These are phyloP conservation scores for Alloascoidea africana DNA, from an alignment of 805 yeast genomes.

Conservation along the genomic window DNA sequence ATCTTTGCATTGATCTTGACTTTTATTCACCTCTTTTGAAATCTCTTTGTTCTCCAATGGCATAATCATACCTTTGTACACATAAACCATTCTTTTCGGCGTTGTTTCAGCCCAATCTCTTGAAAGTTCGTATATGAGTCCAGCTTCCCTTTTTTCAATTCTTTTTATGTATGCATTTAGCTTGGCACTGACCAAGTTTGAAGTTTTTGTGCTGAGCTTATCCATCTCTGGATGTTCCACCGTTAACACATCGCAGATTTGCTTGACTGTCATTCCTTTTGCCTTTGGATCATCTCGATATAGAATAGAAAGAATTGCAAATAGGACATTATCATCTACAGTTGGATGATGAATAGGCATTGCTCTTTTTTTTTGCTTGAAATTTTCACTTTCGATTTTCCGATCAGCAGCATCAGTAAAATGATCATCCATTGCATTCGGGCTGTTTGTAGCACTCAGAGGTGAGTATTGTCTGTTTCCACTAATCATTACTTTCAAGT, in stretches of 20 bases:
- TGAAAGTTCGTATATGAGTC: conserved; percentile 56
- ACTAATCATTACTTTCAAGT: too few species aligned
- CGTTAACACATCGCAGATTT: conserved; percentile 60
- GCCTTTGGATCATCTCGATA: conserved; percentile 55
- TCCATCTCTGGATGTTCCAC: conserved; percentile 79
- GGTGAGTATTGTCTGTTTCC: too few species aligned
- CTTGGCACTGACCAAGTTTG: conserved; percentile 70
- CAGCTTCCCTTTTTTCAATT: conserved; percentile 70
- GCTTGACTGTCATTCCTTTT: conserved; percentile 82
- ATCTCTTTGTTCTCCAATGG: too few species aligned
- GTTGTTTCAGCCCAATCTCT: conserved; percentile 89
- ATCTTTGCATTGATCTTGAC: too few species aligned
- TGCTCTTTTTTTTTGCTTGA: too few species aligned
- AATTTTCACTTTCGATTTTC: too few species aligned
- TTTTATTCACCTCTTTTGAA: too few species aligned
- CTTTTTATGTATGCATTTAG: conserved; percentile 75
- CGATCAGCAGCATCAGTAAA: too few species aligned
- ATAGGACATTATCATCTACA: conserved; percentile 61
- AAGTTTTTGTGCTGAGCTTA: conserved; percentile 62
- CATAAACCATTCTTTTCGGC: conserved; percentile 81
- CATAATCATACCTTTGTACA: conserved; percentile 64
- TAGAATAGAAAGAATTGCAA: conserved; percentile 58
- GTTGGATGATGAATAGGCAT: conserved; percentile 51
- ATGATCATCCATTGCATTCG: too few species aligned
- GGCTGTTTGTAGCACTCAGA: too few species aligned